A percentile compares a stretch with the other conserved stretches of the same genome.
phyloP scores from a whole-genome alignment of 2,329 filamentous ascomycete species.

The Fusarium vanettenii region DNA sequence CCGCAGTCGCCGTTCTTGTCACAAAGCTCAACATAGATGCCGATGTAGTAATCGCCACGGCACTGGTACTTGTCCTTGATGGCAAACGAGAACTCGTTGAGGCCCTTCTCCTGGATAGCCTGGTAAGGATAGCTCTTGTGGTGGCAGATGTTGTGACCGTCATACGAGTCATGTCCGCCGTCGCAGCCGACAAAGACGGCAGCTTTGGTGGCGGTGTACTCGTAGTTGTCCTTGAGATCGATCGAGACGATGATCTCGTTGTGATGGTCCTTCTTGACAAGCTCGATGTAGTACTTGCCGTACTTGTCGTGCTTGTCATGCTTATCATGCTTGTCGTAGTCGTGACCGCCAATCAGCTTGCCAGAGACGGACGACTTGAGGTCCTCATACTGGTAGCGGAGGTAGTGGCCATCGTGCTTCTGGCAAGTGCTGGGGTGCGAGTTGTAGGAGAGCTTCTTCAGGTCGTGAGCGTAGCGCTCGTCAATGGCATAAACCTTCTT shows the following conservation, averaged over 20 bases:
- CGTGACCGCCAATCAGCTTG: conserved; percentile 1
- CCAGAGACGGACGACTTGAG: conserved; percentile 28
- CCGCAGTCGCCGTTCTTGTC: conserved; percentile 19
- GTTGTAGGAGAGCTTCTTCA: conserved; percentile 13
- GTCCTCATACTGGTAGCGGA: conserved; percentile 22
- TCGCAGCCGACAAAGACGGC: conserved; percentile 31
- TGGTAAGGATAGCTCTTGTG: conserved; percentile 34
- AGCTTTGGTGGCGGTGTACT: conserved; percentile 23
- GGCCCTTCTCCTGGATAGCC: conserved; percentile 32
- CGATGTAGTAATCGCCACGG: conserved; percentile 37
- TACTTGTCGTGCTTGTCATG: conserved; percentile 19
- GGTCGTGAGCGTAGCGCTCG: neutral
- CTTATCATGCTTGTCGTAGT: neutral
- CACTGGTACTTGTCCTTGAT: conserved; percentile 40
- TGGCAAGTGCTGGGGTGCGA: conserved; percentile 35
- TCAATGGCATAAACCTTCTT: conserved; percentile 22
- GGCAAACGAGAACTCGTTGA: conserved; percentile 29
- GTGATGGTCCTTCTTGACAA: conserved; percentile 18
- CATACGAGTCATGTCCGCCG: conserved; percentile 13
- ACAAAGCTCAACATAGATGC: conserved; percentile 41
- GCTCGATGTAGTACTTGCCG: conserved; percentile 30
- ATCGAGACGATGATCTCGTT: conserved; percentile 28
- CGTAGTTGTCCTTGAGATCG: conserved; percentile 20
- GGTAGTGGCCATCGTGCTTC: conserved; percentile 27
- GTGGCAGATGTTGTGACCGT: conserved; percentile 35